phyloP scores from a whole-genome alignment of 345 rosid species.

The Citropsis articulata region DNA sequence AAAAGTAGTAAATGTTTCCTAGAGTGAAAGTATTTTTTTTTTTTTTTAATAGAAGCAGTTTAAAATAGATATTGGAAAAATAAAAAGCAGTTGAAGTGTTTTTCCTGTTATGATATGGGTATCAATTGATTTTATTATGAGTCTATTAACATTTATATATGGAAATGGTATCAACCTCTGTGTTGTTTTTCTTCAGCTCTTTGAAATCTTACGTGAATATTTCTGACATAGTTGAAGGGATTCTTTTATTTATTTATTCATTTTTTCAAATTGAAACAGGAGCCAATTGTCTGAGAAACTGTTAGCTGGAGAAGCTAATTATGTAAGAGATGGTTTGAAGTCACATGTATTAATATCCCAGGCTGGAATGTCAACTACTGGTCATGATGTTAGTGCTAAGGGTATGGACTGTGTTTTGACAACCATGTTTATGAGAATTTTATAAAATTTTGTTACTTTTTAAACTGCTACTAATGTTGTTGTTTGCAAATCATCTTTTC shows the following conservation, averaged over 20 bases:
- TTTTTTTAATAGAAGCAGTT: background rate
- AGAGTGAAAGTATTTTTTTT: background rate
- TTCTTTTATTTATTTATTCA: background rate
- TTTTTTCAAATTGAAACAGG: slow-evolving; percentile 28
- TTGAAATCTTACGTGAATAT: background rate
- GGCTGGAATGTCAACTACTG: slow-evolving; percentile 39
- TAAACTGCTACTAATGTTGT: background rate
- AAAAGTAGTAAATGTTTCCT: background rate
- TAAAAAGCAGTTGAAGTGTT: background rate
- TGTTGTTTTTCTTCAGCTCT: background rate
- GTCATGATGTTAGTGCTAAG: slow-evolving; percentile 30
- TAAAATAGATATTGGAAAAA: background rate
- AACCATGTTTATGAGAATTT: background rate
- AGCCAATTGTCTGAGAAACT: slow-evolving; percentile 26
- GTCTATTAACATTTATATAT: background rate
- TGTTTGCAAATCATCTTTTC: background rate
- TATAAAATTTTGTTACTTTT: background rate
- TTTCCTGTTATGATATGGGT: background rate
- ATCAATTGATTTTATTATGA: background rate
- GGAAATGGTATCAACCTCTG: background rate
- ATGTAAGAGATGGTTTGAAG: slow-evolving; percentile 22
- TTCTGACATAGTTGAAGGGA: background rate
- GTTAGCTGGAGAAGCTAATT: slow-evolving; percentile 22
- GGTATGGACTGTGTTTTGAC: slow-evolving; percentile 20
- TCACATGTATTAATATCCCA: slow-evolving; percentile 33